Percentiles rank a stretch among this genome's conserved stretches.
Conservation (phyloP, 2,329 filamentous ascomycete species). For the Bisporella sp. region DNA sequence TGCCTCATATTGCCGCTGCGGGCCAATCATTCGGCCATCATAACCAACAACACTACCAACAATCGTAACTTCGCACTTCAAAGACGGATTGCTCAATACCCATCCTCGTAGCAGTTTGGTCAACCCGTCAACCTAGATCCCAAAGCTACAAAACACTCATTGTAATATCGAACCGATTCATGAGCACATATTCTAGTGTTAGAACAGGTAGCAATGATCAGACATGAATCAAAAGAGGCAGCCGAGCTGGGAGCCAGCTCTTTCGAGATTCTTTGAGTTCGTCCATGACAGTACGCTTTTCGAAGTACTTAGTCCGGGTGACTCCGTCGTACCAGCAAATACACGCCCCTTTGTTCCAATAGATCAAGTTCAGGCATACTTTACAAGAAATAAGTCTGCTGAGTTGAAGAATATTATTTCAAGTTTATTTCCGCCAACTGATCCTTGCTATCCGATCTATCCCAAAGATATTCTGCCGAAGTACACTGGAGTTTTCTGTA, state of each 20-base stretch:
- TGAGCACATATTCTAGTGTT: no score
- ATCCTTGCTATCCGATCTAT: neutral
- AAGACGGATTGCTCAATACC: no score
- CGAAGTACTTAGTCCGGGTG: conserved; percentile 2
- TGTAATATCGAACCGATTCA: no score
- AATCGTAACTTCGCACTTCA: no score
- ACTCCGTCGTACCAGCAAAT: neutral
- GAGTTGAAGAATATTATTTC: conserved; percentile 2
- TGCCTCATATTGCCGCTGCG: no score
- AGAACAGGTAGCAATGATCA: no score
- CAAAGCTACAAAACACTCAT: no score
- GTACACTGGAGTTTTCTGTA: conserved; percentile 6
- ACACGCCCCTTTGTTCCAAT: conserved; percentile 1
- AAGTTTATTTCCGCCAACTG: neutral
- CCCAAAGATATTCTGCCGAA: conserved; percentile 2
- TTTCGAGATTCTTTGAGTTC: neutral
- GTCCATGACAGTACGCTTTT: neutral
- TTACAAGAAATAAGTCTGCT: neutral
- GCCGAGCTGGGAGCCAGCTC: conserved; percentile 1
- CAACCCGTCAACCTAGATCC: no score
- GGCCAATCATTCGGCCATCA: no score
- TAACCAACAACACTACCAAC: no score
- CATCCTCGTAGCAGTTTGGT: no score
- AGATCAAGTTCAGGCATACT: conserved; percentile 2
- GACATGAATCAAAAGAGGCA: neutral